These are phyloP conservation scores for Colletotrichum sidae DNA, from an alignment of 2,329 filamentous ascomycete species.

Conservation along the genomic window DNA sequence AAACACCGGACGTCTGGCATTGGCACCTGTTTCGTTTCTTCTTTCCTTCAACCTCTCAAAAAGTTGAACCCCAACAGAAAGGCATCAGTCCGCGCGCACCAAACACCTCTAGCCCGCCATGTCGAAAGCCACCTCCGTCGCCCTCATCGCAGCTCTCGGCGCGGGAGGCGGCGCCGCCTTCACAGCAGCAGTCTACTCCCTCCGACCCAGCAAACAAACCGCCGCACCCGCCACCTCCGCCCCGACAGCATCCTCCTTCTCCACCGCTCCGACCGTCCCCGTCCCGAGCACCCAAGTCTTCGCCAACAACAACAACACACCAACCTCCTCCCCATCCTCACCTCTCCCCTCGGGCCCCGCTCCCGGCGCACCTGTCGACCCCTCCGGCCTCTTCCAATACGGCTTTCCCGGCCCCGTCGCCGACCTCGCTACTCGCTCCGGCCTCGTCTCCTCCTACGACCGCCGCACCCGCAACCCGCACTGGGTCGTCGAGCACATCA, in stretches of 20 bases:
- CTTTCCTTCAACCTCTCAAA: slow-evolving; percentile 2
- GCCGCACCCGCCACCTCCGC: slow-evolving; percentile 45
- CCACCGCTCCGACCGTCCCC: slow-evolving; percentile 48
- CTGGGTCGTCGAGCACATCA: slow-evolving; percentile 98
- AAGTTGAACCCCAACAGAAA: background rate
- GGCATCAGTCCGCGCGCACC: slow-evolving; percentile 5
- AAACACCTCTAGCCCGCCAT: slow-evolving; percentile 59
- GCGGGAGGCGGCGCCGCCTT: slow-evolving; percentile 81
- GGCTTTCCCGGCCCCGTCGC: slow-evolving; percentile 92
- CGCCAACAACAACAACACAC: slow-evolving; percentile 41
- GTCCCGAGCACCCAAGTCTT: slow-evolving; percentile 71
- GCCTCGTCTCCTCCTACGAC: slow-evolving; percentile 90
- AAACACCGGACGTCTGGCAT: slow-evolving; percentile 24
- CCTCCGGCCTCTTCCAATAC: slow-evolving; percentile 82
- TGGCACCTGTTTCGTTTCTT: background rate
- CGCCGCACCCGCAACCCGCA: slow-evolving; percentile 89
- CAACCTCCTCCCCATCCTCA: slow-evolving; percentile 42
- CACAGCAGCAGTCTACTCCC: slow-evolving; percentile 75
- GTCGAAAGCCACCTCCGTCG: slow-evolving; percentile 80
- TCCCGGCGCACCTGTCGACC: slow-evolving; percentile 70
- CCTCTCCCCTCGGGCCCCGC: slow-evolving; percentile 44
- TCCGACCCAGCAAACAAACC: slow-evolving; percentile 57
- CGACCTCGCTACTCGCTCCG: slow-evolving; percentile 81
- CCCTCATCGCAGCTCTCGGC: slow-evolving; percentile 80
- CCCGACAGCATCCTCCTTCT: slow-evolving; percentile 41